Evolutionary conservation across 2,329 filamentous ascomycete species (phyloP).

Genomic region (Colletotrichum limetticola): DNA sequence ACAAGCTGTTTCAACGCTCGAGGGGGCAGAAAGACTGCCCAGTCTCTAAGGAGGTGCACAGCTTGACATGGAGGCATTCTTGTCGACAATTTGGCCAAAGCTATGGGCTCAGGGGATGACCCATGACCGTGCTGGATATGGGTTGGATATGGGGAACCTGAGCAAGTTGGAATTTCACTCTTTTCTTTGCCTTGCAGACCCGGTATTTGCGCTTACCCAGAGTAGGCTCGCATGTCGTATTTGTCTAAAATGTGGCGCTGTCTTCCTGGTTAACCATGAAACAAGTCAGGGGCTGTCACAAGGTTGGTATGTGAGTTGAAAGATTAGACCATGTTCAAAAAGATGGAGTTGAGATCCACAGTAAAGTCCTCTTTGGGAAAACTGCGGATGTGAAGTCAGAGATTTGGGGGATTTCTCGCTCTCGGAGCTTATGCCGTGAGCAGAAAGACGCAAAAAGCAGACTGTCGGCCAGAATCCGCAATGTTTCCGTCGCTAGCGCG

Average conservation of each 20-base stretch:
- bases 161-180: neutral
- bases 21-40: conserved; percentile 8
- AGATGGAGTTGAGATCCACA: neutral
- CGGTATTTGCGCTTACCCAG: neutral
- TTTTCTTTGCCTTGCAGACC: neutral
- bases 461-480: conserved; percentile 8
- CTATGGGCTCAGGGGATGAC: neutral
- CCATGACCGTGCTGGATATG: neutral
- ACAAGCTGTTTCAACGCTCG: neutral
- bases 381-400: neutral
- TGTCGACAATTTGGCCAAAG: neutral
- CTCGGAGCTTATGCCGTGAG: neutral
- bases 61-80: neutral
- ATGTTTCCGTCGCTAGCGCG: conserved; percentile 28
- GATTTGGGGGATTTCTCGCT: neutral
- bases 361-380: neutral
- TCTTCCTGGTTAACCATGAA: conserved; percentile 19
- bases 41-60: neutral
- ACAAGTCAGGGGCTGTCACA: conserved; percentile 19
- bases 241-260: conserved; percentile 23
- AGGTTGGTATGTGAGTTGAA: neutral
- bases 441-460: neutral
- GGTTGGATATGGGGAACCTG: neutral
- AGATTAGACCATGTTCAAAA: neutral
- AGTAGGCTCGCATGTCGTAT: conserved; percentile 12